phyloP scores from a whole-genome alignment of 2,329 filamentous ascomycete species.

The Epichloe hybrida region DNA sequence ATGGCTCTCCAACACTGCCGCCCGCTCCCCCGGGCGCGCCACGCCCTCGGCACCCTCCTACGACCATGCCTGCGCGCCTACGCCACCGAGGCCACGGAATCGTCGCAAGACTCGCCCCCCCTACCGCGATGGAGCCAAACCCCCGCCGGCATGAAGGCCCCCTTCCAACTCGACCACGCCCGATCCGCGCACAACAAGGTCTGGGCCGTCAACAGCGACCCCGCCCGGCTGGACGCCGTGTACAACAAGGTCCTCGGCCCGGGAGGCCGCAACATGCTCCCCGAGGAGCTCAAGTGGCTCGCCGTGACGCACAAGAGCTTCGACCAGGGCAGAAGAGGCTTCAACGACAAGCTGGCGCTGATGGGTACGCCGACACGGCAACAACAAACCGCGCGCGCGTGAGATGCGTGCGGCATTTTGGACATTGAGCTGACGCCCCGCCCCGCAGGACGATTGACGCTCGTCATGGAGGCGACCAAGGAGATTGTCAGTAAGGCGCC shows the following conservation, averaged over 20 bases:
- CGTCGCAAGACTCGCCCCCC: not conserved
- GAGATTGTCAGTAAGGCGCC: slow-evolving; percentile 22
- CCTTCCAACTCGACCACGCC: slow-evolving; percentile 47
- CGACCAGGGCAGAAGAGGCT: slow-evolving; percentile 84
- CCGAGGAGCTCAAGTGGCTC: slow-evolving; percentile 91
- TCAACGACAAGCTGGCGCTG: slow-evolving; percentile 87
- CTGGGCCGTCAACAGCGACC: slow-evolving; percentile 65
- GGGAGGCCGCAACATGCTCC: slow-evolving; percentile 61
- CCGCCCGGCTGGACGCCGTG: slow-evolving; percentile 58
- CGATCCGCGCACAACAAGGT: slow-evolving; percentile 37
- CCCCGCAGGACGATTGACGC: slow-evolving; percentile 20
- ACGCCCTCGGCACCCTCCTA: slow-evolving; percentile 11
- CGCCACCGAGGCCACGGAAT: slow-evolving; percentile 12
- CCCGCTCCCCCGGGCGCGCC: slow-evolving; percentile 15
- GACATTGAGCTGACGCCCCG: not conserved
- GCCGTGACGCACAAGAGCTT: slow-evolving; percentile 97
- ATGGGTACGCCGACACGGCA: slow-evolving; percentile 44
- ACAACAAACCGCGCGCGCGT: no score
- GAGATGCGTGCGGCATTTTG: not conserved
- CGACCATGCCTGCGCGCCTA: slow-evolving; percentile 16
- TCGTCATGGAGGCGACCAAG: slow-evolving; percentile 27
- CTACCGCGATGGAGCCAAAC: slow-evolving; percentile 58
- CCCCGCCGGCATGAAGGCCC: slow-evolving; percentile 55
- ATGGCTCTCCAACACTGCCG: slow-evolving; percentile 24
- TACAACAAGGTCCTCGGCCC: slow-evolving; percentile 65